Evolutionary conservation across 805 yeast genomes (phyloP).

Genomic region (Torulaspora maleeae): DNA sequence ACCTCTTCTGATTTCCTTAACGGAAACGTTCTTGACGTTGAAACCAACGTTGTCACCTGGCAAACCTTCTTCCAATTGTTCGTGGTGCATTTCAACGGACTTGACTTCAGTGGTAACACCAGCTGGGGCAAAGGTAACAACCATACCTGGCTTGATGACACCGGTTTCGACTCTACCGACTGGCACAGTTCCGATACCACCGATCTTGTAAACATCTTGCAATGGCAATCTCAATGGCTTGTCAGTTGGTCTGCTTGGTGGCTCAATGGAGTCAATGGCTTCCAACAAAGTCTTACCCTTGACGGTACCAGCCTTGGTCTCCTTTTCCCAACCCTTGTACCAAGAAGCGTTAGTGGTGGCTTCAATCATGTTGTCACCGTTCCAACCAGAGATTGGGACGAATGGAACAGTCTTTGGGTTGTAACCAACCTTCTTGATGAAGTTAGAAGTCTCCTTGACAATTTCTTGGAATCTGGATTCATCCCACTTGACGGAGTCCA

Average conservation of each 20-base stretch:
- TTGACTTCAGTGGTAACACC: conserved; percentile 87
- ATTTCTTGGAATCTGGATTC: conserved; percentile 77
- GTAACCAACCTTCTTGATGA: conserved; percentile 83
- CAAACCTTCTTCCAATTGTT: conserved; percentile 67
- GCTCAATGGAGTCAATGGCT: conserved; percentile 80
- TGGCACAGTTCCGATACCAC: conserved; percentile 90
- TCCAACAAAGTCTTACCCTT: conserved; percentile 80
- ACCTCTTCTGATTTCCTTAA: conserved; percentile 87
- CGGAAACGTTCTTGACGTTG: conserved; percentile 88
- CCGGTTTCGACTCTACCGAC: conserved; percentile 95
- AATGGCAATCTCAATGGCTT: conserved; percentile 87
- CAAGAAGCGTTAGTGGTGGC: conserved; percentile 76
- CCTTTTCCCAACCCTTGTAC: conserved; percentile 84
- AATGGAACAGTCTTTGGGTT: conserved; percentile 76
- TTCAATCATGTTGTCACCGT: conserved; percentile 92
- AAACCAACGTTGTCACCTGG: conserved; percentile 92
- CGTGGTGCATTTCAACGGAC: conserved; percentile 87
- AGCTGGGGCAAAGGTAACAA: conserved; percentile 85
- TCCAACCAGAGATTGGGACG: conserved; percentile 90
- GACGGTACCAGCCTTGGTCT: conserved; percentile 64
- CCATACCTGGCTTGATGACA: conserved; percentile 86
- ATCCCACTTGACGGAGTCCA: conserved; percentile 90
- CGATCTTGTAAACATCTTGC: conserved; percentile 90
- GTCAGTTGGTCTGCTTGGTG: conserved; percentile 75
- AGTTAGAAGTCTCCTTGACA: conserved; percentile 68